Percentiles rank a stretch among this genome's conserved stretches.
Conservation (phyloP, 179 eudicot genomes). For the Beta macrorhiza region DNA sequence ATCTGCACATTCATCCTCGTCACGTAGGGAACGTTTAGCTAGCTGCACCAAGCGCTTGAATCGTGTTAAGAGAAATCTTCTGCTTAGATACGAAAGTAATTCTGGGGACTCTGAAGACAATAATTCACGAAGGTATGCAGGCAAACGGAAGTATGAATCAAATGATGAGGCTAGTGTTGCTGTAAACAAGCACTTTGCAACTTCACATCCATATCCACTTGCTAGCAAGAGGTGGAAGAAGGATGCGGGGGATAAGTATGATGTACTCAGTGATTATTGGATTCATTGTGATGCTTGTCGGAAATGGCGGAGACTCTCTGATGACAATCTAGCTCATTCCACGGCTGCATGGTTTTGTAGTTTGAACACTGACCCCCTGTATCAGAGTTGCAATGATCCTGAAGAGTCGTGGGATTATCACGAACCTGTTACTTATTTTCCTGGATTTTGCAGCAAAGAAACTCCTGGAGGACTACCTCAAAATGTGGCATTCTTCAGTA, state of each 20-base stretch:
- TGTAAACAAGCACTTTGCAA: constrained; percentile 26
- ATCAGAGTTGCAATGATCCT: constrained; percentile 63
- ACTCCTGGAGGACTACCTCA: constrained; percentile 64
- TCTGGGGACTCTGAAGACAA: constrained; percentile 30
- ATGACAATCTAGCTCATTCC: constrained; percentile 42
- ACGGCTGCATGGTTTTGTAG: constrained; percentile 88
- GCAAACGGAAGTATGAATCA: constrained; percentile 48
- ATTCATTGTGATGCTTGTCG: constrained; percentile 88
- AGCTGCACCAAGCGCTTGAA: constrained; percentile 44
- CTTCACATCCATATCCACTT: constrained; percentile 23
- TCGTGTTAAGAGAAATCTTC: constrained; percentile 58
- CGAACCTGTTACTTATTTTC: constrained; percentile 57
- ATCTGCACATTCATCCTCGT: constrained; percentile 26
- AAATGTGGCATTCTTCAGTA: constrained; percentile 69
- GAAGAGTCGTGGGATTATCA: constrained; percentile 72
- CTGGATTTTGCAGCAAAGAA: constrained; percentile 75
- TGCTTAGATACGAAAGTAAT: constrained; percentile 41
- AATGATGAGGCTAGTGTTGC: constrained; percentile 18
- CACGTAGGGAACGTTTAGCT: constrained; percentile 31
- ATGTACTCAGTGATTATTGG: constrained; percentile 64
- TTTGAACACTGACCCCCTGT: constrained; percentile 67
- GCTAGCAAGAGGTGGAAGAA: constrained; percentile 42
- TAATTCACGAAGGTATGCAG: constrained; percentile 25
- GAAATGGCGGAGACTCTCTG: constrained; percentile 80
- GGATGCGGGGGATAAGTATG: constrained; percentile 24